Base-by-base conservation (phyloP, 1,284 basidiomycete genomes). In the Phellopilus nigrolimitatus region DNA sequence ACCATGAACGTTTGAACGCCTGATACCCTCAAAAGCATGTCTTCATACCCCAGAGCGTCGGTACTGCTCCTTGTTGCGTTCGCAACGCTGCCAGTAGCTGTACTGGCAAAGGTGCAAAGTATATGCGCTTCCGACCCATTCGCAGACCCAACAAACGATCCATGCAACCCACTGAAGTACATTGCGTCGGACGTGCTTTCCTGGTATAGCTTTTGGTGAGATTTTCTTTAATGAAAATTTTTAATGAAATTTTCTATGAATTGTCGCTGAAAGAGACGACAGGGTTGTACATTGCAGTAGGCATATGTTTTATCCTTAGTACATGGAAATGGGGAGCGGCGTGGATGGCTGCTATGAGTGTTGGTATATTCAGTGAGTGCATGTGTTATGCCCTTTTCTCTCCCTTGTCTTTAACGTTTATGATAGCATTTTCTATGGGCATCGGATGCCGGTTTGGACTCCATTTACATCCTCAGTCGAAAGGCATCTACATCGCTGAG, bases 281-380 rank as follows among this genome's bases (percentile, higher is more conserved):
- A 79, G 78, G 64, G 33, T 66, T 84, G 12, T 69, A 84, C 40
- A 59, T 82, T 22, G n/a, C 68, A 1, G 72, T 74, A 7, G 81
- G 74, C n/a, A 53, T 82, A 19, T 55, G 67, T 1, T 76, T 86
- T 60, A 71, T 75, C 2, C 71, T 67, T 48, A 69, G 71, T 60
- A 71, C 72, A 53, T 71, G 61, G 55, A 71, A 68, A 58, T 74
- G 72, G 57, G 76, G 79, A 2, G 76, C 77, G 4, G 75, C 71
- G 58, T 86, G 74, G 67, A 84, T 87, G 80, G 59, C 79, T 22
- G 68, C 74, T 19, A 79, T 85, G 74, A 71, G 79, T n/a, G 77
- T 86, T 45, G 84, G 84, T 19, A 71, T 71, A 27, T 84, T 77
- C 62, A 75, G 80, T 76, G 55, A 57, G 75, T 62, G 21, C 9